Evolutionary conservation across 2,329 filamentous ascomycete genomes (phyloP).

Genomic region (Exophiala bonariae): DNA sequence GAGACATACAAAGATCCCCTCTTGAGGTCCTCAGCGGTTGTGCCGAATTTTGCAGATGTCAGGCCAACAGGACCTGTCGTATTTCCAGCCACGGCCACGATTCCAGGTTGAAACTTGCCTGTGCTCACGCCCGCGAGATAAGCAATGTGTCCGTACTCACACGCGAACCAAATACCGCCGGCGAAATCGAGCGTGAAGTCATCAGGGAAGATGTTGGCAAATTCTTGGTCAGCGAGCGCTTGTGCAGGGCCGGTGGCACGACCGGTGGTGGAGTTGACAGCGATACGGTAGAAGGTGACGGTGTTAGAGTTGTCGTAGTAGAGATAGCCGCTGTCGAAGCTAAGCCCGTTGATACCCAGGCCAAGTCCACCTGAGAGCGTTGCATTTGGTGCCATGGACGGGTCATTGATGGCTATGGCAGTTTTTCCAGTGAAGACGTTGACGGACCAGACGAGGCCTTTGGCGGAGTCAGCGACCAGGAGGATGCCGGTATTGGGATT

Average conservation of each 20-base stretch:
- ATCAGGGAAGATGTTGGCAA: slow-evolving; percentile 8
- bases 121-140: slow-evolving; percentile 5
- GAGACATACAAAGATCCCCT: slow-evolving; percentile 13
- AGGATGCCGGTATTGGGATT: slow-evolving; percentile 14
- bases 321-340: slow-evolving; percentile 19
- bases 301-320: slow-evolving; percentile 29
- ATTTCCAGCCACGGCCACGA: slow-evolving; percentile 7
- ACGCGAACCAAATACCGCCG: slow-evolving; percentile 11
- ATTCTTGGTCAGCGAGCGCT: slow-evolving; percentile 7
- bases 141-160: slow-evolving; percentile 9
- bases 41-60: slow-evolving; percentile 16
- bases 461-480: slow-evolving; percentile 20
- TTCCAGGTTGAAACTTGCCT: slow-evolving; percentile 5
- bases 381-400: slow-evolving; percentile 19
- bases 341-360: slow-evolving; percentile 32
- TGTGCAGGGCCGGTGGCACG: slow-evolving; percentile 8
- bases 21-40: slow-evolving; percentile 9
- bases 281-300: slow-evolving; percentile 15
- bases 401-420: slow-evolving; percentile 11
- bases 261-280: slow-evolving; percentile 13
- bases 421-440: slow-evolving; percentile 13
- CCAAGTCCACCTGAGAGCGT: no score
- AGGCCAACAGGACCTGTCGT: slow-evolving; percentile 7
- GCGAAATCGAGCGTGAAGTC: slow-evolving; percentile 20
- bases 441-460: slow-evolving; percentile 19